Evolutionary conservation across 345 rosid species (phyloP), one percentile per base, ranked within the genome.

Genomic region (Pistacia atlantica): DNA sequence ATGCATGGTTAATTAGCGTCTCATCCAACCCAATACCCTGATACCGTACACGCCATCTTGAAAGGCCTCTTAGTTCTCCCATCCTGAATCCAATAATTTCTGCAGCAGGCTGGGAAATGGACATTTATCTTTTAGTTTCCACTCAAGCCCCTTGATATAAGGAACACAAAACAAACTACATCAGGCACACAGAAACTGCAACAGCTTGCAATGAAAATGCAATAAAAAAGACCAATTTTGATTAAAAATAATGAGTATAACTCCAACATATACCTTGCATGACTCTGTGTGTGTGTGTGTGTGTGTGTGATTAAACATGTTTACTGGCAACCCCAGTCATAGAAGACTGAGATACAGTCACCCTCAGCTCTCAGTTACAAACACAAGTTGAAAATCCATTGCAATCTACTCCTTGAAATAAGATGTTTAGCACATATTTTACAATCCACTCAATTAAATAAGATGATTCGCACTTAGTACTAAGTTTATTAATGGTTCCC

Each of bases 21-120:
- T 93, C 98, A 79, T 92, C 93, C 80, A 89, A 84, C 65, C 98
- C 98, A 81, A 93, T 89, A 78, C 77, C 93, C 72, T 83, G 85
- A 83, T 81, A 93, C 46, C 90, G 90, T 77, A 92, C 93, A 80
- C 88, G 94, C 98, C 99, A 95, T 85, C 91, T 89, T 61, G 99
- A 93, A 80, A 91, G 94, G 51, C 97, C 96, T 84, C 87, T 87
- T 65, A 95, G 87, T 85, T 95, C 99, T 83, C 96, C 98, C 92
- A 95, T 86, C 84, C 98, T 89, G 78, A 95, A 95, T 77, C 88
- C 94, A 75, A 95, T 92, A 62, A 90, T 91, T 83, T 95, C 98
- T 86, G 94, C 97, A 71, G 97, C 91, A 81, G 99, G 99, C 99
- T 89, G 87, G 70, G 83, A 83, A 86, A 85, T 72, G 81, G 80